Base-by-base conservation (phyloP, 805 yeast species). In the Candida anglica region DNA sequence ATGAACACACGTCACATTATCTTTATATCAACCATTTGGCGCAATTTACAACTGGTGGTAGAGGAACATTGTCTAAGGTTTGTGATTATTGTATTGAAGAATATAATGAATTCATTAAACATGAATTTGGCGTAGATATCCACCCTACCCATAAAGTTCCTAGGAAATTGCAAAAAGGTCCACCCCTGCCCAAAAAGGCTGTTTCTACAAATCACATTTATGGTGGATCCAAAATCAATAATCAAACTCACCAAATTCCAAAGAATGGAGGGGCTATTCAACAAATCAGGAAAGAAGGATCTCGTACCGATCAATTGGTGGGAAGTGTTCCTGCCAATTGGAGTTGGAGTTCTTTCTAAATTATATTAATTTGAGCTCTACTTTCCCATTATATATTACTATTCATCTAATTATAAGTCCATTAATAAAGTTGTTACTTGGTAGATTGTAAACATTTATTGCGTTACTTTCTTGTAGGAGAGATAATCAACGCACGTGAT, bases 301-400 rank as follows among this genome's bases (percentile, higher is more conserved):
- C 20, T 10, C 75, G 73, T 2, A 62, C 63, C 27, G 77, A 61
- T 14, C 66, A 55, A 34, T 31, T 55, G 27, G 71, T 55, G 15
- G 72, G 71, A n/a, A 58, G 66, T 26, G 70, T 81, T 7, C 87
- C 87, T 10, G 86, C 81, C 13, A 84, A 81, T 52, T 81, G 88
- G 88, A 77, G 76, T 47, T 81, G 89, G 89, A 77, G 84, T 41
- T 79, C 86, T 14, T 81, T 81, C 46, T 81, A 60, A 34, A 27
- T 16, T n/a, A n/a, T n/a, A n/a, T n/a, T n/a, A n/a, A n/a, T n/a
- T n/a, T n/a, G n/a, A n/a, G n/a, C n/a, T n/a, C n/a, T n/a, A n/a
- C n/a, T n/a, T n/a, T n/a, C n/a, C n/a, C n/a, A n/a, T n/a, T n/a
- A n/a, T n/a, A n/a, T n/a, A n/a, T n/a, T n/a, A n/a, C n/a, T n/a